phyloP scores from a whole-genome alignment of 1,284 basidiomycete species.

The Rhodotorula sp. region DNA sequence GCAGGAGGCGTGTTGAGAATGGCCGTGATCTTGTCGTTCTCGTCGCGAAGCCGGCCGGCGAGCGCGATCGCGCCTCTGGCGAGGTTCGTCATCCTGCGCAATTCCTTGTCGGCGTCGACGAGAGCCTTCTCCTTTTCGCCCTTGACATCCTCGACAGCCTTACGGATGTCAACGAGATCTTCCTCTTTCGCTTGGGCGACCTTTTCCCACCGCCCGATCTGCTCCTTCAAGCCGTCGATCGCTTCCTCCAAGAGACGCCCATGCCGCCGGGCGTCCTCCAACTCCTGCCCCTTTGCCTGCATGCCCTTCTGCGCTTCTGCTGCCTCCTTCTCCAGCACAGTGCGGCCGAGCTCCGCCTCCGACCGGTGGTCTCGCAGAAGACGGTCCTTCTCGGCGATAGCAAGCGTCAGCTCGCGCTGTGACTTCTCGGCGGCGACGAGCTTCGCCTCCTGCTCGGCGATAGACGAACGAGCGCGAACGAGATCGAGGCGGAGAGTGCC shows the following conservation, averaged over 20 bases:
- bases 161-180: constrained; percentile 62
- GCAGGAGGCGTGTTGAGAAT: constrained; percentile 17
- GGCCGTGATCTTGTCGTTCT: constrained; percentile 20
- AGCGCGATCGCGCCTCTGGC: constrained; percentile 25
- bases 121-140: constrained; percentile 66
- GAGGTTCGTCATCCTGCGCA: constrained; percentile 52
- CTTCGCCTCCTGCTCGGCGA: constrained; percentile 11
- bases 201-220: constrained; percentile 62
- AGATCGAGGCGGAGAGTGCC: constrained; percentile 21
- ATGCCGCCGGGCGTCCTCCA: too few relatives aligned
- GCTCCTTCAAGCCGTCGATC: constrained; percentile 64
- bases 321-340: constrained; percentile 48
- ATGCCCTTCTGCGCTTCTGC: constrained; percentile 51
- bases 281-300: constrained; percentile 48
- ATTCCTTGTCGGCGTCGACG: constrained; percentile 68
- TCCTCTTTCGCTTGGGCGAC: constrained; percentile 59
- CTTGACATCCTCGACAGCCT: constrained; percentile 60
- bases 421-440: constrained; percentile 3
- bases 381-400: constrained; percentile 67
- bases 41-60: constrained; percentile 26
- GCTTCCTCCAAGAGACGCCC: constrained; percentile 55
- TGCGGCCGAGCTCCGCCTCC: constrained; percentile 48
- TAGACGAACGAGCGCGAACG: constrained; percentile 1
- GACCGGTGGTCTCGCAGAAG: constrained; percentile 69
- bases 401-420: constrained; percentile 18